Evolutionary conservation across 306 rosid species (phyloP), one percentile per base, ranked within the genome.

Genomic region (Rubus parviflorus): DNA sequence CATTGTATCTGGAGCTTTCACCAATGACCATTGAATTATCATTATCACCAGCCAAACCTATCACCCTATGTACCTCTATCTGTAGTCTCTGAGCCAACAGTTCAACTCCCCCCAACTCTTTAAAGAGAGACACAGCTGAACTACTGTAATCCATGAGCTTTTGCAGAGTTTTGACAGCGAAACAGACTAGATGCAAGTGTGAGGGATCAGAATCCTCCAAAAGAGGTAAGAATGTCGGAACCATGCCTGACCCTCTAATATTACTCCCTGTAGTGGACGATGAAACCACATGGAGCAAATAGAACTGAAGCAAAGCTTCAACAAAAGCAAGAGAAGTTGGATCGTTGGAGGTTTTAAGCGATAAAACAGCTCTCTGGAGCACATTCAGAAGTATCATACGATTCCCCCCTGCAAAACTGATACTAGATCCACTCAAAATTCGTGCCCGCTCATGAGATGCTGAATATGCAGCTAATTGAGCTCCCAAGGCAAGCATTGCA

Each of bases 111-210:
- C 95, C 98, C 75, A 90, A 77, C 90, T 94, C 98, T 85, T 90
- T 94, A 88, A 94, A 94, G 72, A 92, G 90, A 74, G 98, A 85
- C 47, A 92, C 97, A 74, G 98, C 95, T 20, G 98, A 92, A 80
- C 95, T 92, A 79, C 98, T 92, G 78, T 85, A 90, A 86, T 94
- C 98, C 98, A 94, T 92, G 78, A 94, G 97, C 87, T 94, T 94
- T 82, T 94, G 98, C 71, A 94, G 96, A 74, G 97, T 94, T 88
- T 94, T 94, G 72, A 94, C 97, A 6, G 98, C 97, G 84, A 88
- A 90, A 81, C 97, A 90, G 77, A 94, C 98, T 69, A 92, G 91
- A 86, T 94, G 95, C 85, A 94, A 82, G 68, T 94, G 98, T 72
- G 77, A 82, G 78, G 87, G 91, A 82, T 94, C 98, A 82, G 90